Base-by-base conservation (phyloP, 306 rosid genomes). In the Rosa lucieae region DNA sequence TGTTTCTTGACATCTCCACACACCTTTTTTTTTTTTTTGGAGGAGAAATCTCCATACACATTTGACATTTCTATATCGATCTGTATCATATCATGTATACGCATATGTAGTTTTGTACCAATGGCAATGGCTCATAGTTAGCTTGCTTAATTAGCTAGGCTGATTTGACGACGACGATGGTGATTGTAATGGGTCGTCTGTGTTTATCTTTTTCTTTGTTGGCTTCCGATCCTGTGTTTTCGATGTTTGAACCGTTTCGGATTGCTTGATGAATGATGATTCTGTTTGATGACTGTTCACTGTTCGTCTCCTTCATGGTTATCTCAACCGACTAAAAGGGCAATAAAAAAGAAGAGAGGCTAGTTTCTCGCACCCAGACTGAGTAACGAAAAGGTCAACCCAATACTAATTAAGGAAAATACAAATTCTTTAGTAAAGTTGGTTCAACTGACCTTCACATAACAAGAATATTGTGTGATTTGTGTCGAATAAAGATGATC, bases 221-320 rank as follows among this genome's bases (percentile, higher is more conserved):
- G 58, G 70, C 70, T 75, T n/a, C 70, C 78, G 78, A 75, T 61
- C 63, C 70, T 61, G 78, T 44, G 70, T 75, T 75, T 75, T 49
- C 61, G 75, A 26, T 3, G 56, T 44, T 74, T 47, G 65, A 74
- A 74, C 78, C 78, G 78, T 43, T 74, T 74, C 78, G 78, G 78
- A 74, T 42, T 58, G 78, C 67, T 65, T 26, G 39, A 59, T 59
- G 15, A 26, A 61, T 29, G 15, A 62, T 13, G 68, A 59, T 59
- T 59, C 37, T 23, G 15, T 59, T 59, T 59, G 65, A 58, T 58
- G 65, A 23, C 14, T 58, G 21, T 21, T 58, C 15, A 29, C 3
- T 32, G 37, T 32, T 32, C 37, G 3, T 32, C 3, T 32, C 37
- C 3, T 21, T 59, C 35, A 59, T 23, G 15, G 10, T 59, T 59